phyloP scores from a whole-genome alignment of 768 basidiomycete species.

The Hygrophoropsis aurantiaca region DNA sequence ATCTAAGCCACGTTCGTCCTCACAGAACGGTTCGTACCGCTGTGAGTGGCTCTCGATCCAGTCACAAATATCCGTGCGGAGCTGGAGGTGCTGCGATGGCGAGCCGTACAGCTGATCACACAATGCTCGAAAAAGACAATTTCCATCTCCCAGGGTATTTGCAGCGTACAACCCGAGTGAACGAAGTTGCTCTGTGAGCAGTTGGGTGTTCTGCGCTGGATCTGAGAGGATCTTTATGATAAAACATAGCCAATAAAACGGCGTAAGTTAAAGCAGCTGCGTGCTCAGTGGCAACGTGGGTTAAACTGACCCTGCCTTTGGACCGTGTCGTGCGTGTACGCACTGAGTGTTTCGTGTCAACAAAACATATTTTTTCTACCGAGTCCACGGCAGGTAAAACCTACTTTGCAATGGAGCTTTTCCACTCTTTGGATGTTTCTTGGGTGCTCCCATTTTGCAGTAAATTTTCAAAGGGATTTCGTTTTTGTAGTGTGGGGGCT shows the following conservation, averaged over 20 bases:
- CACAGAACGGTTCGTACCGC: slow-evolving; percentile 85
- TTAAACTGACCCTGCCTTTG: slow-evolving; percentile 52
- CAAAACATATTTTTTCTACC: slow-evolving; percentile 19
- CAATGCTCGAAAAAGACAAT: slow-evolving; percentile 90
- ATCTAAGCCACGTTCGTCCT: slow-evolving; percentile 76
- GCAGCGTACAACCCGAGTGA: slow-evolving; percentile 85
- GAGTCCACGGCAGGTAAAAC: slow-evolving; percentile 29
- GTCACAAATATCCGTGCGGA: slow-evolving; percentile 78
- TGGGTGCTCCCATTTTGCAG: slow-evolving; percentile 42
- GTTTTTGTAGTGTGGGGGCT: slow-evolving; percentile 22
- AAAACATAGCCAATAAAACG: not conserved
- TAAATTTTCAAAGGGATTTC: slow-evolving; percentile 24
- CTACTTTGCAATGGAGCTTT: slow-evolving; percentile 39
- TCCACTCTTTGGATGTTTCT: slow-evolving; percentile 37
- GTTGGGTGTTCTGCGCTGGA: slow-evolving; percentile 62
- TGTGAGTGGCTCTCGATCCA: slow-evolving; percentile 71
- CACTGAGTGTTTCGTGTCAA: slow-evolving; percentile 38
- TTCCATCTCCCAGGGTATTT: slow-evolving; percentile 84
- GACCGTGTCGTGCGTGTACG: slow-evolving; percentile 61
- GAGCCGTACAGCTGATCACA: slow-evolving; percentile 86
- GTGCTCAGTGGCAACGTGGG: slow-evolving; percentile 20
- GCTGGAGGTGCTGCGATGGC: slow-evolving; percentile 61
- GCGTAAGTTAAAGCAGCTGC: slow-evolving; percentile 14
- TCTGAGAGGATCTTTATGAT: slow-evolving; percentile 45
- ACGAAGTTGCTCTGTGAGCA: slow-evolving; percentile 71